Conservation (phyloP, 164 flowering plant genomes). For the Saururus chinensis region DNA sequence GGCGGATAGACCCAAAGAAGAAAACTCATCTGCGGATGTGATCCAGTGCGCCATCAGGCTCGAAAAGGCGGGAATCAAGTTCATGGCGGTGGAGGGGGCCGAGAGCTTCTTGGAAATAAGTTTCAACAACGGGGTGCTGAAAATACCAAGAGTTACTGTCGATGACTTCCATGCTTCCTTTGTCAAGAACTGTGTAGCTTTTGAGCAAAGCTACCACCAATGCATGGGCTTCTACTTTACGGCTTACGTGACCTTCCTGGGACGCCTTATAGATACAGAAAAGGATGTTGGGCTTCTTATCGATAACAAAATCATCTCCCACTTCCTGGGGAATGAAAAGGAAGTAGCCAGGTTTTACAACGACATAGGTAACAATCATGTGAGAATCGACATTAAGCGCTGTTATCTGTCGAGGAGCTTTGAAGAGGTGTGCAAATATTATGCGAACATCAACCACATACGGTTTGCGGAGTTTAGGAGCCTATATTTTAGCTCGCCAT, state of each 20-base stretch:
- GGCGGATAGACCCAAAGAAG: background rate
- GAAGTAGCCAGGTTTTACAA: background rate
- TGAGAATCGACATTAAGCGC: too few species aligned
- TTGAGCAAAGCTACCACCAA: background rate
- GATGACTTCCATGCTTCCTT: background rate
- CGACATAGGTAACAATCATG: too few species aligned
- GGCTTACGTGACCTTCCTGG: constrained; percentile 2
- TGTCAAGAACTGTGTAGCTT: constrained; percentile 1
- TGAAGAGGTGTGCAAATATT: too few species aligned
- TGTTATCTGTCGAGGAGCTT: too few species aligned
- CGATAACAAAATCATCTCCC: background rate
- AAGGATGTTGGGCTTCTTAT: background rate
- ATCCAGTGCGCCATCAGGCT: constrained; percentile 1
- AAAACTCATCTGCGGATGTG: background rate
- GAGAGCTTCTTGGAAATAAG: constrained; percentile 1
- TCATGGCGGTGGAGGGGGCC: background rate
- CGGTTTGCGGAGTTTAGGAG: too few species aligned
- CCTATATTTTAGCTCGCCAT: too few species aligned
- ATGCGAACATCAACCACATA: too few species aligned
- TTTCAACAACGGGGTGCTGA: constrained; percentile 1
- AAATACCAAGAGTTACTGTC: background rate
- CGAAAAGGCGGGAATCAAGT: background rate
- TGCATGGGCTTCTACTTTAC: background rate
- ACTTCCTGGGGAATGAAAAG: background rate
- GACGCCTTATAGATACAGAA: background rate